Evolutionary conservation across 2,329 filamentous ascomycete species (phyloP).

Genomic region (Seiridium cupressi): DNA sequence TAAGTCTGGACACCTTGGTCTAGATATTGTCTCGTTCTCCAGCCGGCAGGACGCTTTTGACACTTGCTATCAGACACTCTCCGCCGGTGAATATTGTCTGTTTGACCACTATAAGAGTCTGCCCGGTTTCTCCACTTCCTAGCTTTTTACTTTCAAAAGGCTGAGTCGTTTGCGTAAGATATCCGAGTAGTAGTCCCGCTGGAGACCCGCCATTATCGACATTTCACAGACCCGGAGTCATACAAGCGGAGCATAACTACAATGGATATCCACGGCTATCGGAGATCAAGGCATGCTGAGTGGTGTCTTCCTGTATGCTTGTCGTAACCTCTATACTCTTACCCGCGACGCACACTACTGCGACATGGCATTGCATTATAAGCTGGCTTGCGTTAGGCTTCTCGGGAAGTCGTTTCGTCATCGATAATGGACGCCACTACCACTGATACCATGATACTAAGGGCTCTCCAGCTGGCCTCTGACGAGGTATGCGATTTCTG

Average conservation of each 20-base stretch:
- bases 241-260: not conserved
- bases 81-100: not conserved
- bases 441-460: not conserved
- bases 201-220: not conserved
- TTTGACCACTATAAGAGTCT: not conserved
- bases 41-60: not conserved
- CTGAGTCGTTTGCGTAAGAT: not conserved
- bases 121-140: not conserved
- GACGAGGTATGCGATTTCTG: not conserved
- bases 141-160: not conserved
- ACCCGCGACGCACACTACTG: not conserved
- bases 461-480: not conserved
- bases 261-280: not conserved
- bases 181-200: not conserved
- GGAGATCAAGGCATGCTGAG: not conserved
- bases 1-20: not conserved
- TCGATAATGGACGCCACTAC: fast-evolving
- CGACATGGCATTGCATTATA: not conserved
- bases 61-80: not conserved
- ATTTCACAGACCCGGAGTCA: not conserved
- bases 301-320: not conserved
- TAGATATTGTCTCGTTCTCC: not conserved
- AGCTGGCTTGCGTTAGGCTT: not conserved
- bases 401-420: not conserved
- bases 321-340: not conserved